These are phyloP conservation scores for Lachnellula occidentalis DNA, from an alignment of 2,329 filamentous ascomycete genomes.

Conservation along the genomic window DNA sequence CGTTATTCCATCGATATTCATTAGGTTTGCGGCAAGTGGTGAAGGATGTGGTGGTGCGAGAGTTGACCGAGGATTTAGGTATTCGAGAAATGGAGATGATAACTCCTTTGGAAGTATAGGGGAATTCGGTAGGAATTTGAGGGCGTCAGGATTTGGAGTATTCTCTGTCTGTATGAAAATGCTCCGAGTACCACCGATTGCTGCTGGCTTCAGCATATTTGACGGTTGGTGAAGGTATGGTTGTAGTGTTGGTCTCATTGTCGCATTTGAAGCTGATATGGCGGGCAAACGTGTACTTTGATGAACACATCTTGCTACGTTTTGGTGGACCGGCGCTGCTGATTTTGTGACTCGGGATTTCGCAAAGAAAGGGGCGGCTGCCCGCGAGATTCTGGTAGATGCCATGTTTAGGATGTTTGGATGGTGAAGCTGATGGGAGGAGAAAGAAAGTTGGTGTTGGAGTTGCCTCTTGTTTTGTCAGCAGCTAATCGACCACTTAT, in stretches of 20 bases:
- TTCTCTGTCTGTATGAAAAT: conserved; percentile 98
- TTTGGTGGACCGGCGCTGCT: conserved; percentile 26
- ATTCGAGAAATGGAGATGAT: conserved; percentile 78
- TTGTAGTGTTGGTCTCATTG: conserved; percentile 40
- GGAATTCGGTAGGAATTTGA: conserved; percentile 94
- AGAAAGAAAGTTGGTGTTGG: too few relatives aligned
- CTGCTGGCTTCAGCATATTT: conserved; percentile 33
- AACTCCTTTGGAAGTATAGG: conserved; percentile 72
- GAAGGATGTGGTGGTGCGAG: conserved; percentile 86
- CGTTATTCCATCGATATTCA: conserved; percentile 92
- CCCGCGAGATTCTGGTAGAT: conserved; percentile 20
- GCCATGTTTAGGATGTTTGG: conserved; percentile 14
- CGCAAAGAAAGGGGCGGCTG: conserved; percentile 17
- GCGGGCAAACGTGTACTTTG: conserved; percentile 40
- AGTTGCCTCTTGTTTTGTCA: too few relatives aligned
- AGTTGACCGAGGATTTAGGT: conserved; percentile 81
- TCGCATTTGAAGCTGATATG: conserved; percentile 41
- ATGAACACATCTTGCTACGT: conserved; percentile 35
- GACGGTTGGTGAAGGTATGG: conserved; percentile 36
- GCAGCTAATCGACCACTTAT: too few relatives aligned
- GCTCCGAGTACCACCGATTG: conserved; percentile 50
- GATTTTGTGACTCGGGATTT: conserved; percentile 26
- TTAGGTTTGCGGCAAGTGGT: conserved; percentile 80
- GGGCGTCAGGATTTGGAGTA: conserved; percentile 89
- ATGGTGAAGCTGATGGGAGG: too few relatives aligned